Percentiles rank a stretch among this genome's conserved stretches.
Conservation (phyloP, 768 basidiomycete species). For the Tylopilus subfusipes region DNA sequence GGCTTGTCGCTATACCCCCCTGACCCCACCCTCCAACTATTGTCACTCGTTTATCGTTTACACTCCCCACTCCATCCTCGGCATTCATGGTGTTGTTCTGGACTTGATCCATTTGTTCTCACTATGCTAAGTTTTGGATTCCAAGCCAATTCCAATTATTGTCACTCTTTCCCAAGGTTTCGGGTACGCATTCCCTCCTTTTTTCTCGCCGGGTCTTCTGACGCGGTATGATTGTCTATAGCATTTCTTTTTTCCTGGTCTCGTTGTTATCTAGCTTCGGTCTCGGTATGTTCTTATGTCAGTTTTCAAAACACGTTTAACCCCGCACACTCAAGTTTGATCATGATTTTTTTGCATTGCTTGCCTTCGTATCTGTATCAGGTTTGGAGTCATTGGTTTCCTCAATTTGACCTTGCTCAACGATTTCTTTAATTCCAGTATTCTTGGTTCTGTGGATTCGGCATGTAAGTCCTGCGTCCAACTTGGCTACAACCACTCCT, state of each 20-base stretch:
- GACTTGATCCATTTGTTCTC: background rate
- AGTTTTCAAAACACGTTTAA: background rate
- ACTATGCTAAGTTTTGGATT: background rate
- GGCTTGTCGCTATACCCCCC: background rate
- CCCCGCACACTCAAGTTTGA: background rate
- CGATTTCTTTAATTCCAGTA: background rate
- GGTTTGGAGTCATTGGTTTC: background rate
- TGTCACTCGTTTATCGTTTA: constrained; percentile 20
- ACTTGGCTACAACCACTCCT: background rate
- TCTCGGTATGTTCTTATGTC: background rate
- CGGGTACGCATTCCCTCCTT: background rate
- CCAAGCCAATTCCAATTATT: constrained; percentile 10
- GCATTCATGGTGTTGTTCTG: constrained; percentile 2
- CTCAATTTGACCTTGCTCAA: background rate
- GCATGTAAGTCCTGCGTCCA: background rate
- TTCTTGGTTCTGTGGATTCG: background rate
- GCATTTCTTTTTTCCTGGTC: background rate
- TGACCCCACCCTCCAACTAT: constrained; percentile 14
- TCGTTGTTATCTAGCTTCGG: background rate
- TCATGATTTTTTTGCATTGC: too few relatives aligned
- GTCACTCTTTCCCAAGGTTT: constrained; percentile 9
- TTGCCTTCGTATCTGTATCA: background rate
- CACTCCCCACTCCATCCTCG: background rate
- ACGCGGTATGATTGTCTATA: background rate
- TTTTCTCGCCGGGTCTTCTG: background rate